phyloP scores from a whole-genome alignment of 345 rosid species.

The Pugionium cornutum region DNA sequence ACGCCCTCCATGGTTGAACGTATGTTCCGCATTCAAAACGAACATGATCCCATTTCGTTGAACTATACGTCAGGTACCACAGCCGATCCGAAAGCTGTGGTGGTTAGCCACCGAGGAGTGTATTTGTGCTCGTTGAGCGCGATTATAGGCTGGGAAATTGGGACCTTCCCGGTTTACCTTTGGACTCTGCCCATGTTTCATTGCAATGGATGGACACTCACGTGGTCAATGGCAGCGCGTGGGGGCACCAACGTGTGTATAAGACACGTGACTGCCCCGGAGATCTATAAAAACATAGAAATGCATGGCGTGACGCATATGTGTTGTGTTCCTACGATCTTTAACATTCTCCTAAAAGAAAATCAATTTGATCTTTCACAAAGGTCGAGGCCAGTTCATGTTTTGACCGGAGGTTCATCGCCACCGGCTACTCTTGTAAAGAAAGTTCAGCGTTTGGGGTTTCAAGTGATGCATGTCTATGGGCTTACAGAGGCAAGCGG shows the following conservation, averaged over 20 bases:
- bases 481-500: constrained; percentile 82
- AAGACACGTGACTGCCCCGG: constrained; percentile 51
- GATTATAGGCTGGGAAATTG: constrained; percentile 50
- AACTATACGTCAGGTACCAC: constrained; percentile 91
- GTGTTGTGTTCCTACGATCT: constrained; percentile 76
- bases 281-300: constrained; percentile 53
- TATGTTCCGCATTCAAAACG: constrained; percentile 43
- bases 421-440: constrained; percentile 60
- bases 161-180: constrained; percentile 51
- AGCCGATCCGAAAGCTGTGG: constrained; percentile 80
- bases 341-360: constrained; percentile 50
- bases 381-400: constrained; percentile 46
- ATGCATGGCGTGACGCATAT: constrained; percentile 69
- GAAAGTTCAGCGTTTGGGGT: constrained; percentile 55
- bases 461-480: constrained; percentile 68
- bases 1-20: constrained; percentile 26
- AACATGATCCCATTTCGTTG: constrained; percentile 69
- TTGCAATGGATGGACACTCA: constrained; percentile 77
- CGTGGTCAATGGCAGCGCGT: constrained; percentile 80
- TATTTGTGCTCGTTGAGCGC: constrained; percentile 60
- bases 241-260: constrained; percentile 81
- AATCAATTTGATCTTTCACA: constrained; percentile 20
- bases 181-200: constrained; percentile 97
- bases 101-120: constrained; percentile 75
- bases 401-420: constrained; percentile 77